phyloP scores from a whole-genome alignment of 2,329 filamentous ascomycete species.

The Clonostachys solani region DNA sequence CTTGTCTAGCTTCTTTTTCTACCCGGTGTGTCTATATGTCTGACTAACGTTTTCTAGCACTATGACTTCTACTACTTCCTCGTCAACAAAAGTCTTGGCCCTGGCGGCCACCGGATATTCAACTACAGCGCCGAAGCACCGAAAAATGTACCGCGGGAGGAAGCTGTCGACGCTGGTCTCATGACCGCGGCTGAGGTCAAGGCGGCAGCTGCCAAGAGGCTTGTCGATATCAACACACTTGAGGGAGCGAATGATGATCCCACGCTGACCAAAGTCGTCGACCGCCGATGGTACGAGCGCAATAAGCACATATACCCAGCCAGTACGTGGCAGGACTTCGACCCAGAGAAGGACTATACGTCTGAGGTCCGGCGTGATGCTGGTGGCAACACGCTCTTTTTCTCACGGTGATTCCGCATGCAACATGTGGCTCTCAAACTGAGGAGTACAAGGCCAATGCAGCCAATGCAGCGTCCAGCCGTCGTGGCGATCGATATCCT shows the following conservation, averaged over 20 bases:
- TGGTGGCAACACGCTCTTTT: slow-evolving; percentile 92
- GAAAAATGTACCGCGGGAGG: background rate
- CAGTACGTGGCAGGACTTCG: slow-evolving; percentile 93
- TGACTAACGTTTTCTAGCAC: slow-evolving; percentile 54
- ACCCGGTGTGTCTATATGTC: slow-evolving; percentile 4
- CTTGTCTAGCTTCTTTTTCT: slow-evolving; percentile 1
- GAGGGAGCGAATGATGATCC: slow-evolving; percentile 80
- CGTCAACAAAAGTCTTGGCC: slow-evolving; percentile 76
- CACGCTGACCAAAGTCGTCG: slow-evolving; percentile 84
- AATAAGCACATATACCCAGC: slow-evolving; percentile 99
- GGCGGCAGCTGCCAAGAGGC: slow-evolving; percentile 26
- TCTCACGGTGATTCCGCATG: slow-evolving; percentile 38
- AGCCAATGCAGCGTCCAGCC: background rate
- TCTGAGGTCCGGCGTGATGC: slow-evolving; percentile 74
- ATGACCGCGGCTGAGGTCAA: slow-evolving; percentile 26
- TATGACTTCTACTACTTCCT: slow-evolving; percentile 98
- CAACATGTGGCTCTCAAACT: slow-evolving; percentile 1
- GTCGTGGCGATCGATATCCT: background rate
- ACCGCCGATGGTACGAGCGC: slow-evolving; percentile 92
- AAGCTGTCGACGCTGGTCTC: slow-evolving; percentile 1
- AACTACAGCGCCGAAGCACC: slow-evolving; percentile 56
- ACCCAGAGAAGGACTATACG: slow-evolving; percentile 82
- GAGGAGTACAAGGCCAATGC: background rate
- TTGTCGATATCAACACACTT: slow-evolving; percentile 47
- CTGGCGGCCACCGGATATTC: slow-evolving; percentile 72